Evolutionary conservation across 257 asterid genomes (phyloP), one percentile per base, ranked within the genome.

Genomic region (Sherardia arvensis): DNA sequence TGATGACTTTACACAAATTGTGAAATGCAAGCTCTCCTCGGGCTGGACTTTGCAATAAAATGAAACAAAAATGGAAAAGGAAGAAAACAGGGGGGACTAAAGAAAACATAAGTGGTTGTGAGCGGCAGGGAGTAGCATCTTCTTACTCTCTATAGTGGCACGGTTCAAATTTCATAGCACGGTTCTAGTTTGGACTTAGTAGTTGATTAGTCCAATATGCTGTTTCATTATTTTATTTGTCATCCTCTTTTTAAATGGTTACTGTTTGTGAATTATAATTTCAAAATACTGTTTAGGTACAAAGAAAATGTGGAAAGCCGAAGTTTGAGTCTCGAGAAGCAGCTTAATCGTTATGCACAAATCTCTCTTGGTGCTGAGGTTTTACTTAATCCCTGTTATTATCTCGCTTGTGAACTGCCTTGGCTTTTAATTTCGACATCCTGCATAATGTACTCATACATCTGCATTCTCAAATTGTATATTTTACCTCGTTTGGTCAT

Each of bases 281-380:
- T 67, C 45, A 70, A 23, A 11, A 62, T 74, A 53, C 33, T 70
- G 45, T 60, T 70, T 73, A 93, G 99, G 95, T 90, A 87, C 86
- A 83, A 73, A 54, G 81, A 80, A 75, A 81, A 85, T 72, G 77
- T 76, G 33, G 91, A 87, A 69, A 72, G 76, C 25, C 88, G 94
- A 64, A 73, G 76, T 62, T 76, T 72, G 70, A 30, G n/a, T 77
- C 85, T 93, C 56, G 83, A 89, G 64, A 90, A 90, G 83, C 84
- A 84, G 87, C 86, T 87, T 53, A 77, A 78, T 51, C 96, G 95
- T 69, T 93, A 89, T 77, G 91, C 97, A 66, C 87, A 40, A 72
- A 75, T 90, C 71, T 82, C 95, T 62, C 94, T 90, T 54, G 73
- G 72, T 17, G 88, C 94, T 47, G 99, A 93, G 97, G 99, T 93